These are phyloP conservation scores for Lanmaoa pseudosensibilis DNA, from an alignment of 768 basidiomycete genomes.

Conservation along the genomic window DNA sequence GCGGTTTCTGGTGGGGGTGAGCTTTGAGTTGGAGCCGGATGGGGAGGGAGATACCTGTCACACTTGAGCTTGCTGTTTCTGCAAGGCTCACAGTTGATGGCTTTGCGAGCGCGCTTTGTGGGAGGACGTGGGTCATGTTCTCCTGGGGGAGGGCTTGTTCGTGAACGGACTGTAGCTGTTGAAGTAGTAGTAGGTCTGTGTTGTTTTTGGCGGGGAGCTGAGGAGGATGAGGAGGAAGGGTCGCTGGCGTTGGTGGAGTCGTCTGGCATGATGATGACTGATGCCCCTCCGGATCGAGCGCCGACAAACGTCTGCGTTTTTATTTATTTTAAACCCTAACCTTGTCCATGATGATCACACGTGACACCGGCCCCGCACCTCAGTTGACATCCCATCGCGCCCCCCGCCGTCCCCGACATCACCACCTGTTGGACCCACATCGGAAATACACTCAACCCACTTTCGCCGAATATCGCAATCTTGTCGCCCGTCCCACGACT, in stretches of 20 bases:
- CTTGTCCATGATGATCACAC: conserved; percentile 7
- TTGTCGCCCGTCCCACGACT: too few species aligned
- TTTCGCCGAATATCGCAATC: too few species aligned
- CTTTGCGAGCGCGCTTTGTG: conserved; percentile 81
- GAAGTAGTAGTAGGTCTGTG: conserved; percentile 26
- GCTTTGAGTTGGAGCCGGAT: neutral
- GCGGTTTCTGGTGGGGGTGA: conserved; percentile 55
- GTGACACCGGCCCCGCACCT: conserved; percentile 21
- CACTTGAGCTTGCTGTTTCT: conserved; percentile 87
- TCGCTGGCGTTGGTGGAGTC: conserved; percentile 19
- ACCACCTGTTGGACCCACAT: too few species aligned
- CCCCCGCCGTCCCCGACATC: too few species aligned
- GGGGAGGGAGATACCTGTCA: conserved; percentile 58
- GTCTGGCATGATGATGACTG: conserved; percentile 33
- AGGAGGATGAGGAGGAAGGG: conserved; percentile 14
- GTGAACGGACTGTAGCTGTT: conserved; percentile 44
- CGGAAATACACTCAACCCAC: too few species aligned
- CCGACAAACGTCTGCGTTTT: conserved; percentile 15
- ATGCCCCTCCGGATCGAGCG: conserved; percentile 27
- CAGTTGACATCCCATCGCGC: too few species aligned
- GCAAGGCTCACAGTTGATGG: conserved; percentile 89
- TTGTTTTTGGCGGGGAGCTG: conserved; percentile 21
- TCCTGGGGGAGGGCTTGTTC: conserved; percentile 47
- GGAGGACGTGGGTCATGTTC: conserved; percentile 65
- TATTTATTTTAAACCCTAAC: conserved; percentile 32